These are phyloP conservation scores for Fusarium piperis DNA, from an alignment of 2,329 filamentous ascomycete species.

Conservation along the genomic window DNA sequence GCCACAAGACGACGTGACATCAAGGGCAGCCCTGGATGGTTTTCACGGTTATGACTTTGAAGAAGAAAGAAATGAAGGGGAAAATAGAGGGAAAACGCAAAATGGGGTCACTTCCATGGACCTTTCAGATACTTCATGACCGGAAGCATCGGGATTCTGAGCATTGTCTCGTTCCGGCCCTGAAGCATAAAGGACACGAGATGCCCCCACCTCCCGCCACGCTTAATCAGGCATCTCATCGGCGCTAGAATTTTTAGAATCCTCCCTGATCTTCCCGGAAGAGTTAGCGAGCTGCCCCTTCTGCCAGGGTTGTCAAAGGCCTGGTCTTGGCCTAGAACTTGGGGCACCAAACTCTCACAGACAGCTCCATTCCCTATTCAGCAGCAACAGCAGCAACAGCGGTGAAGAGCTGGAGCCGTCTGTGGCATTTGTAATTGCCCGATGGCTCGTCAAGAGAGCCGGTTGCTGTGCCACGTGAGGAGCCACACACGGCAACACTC, in stretches of 20 bases:
- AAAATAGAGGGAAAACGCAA: too few species aligned
- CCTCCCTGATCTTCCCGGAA: constrained; percentile 16
- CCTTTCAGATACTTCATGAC: background rate
- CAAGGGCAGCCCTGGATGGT: background rate
- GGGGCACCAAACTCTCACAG: background rate
- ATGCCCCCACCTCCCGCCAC: constrained; percentile 26
- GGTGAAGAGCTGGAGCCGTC: background rate
- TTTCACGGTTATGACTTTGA: background rate
- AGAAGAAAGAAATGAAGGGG: background rate
- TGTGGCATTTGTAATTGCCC: background rate
- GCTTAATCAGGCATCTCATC: constrained; percentile 19
- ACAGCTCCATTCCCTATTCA: background rate
- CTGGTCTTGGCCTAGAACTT: constrained; percentile 3
- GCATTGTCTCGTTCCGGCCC: background rate
- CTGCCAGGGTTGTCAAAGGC: background rate
- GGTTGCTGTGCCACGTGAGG: background rate
- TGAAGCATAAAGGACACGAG: background rate
- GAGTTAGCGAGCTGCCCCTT: constrained; percentile 6
- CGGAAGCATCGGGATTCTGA: background rate
- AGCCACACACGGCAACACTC: background rate
- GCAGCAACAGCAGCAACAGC: background rate
- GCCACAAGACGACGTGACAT: constrained; percentile 1
- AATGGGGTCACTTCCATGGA: background rate
- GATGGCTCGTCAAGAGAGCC: background rate
- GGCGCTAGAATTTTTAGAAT: constrained; percentile 40